phyloP scores from a whole-genome alignment of 1,284 basidiomycete species.

The Ustilago cynodontis region DNA sequence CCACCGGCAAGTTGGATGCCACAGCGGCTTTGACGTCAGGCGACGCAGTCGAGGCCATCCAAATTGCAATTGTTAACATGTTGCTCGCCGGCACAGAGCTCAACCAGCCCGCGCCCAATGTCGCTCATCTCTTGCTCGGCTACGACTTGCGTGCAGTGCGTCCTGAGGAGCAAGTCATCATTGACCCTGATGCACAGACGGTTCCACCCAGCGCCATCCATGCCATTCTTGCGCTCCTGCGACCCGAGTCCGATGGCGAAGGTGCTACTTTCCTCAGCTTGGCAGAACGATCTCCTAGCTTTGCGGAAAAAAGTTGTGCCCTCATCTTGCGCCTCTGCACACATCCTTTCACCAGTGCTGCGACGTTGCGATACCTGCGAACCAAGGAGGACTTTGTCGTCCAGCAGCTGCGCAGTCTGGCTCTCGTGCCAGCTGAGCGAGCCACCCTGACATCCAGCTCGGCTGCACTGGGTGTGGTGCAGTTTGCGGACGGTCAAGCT shows the following conservation, averaged over 20 bases:
- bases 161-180: conserved; percentile 72
- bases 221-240: conserved; percentile 75
- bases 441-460: conserved; percentile 27
- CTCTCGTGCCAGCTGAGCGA: conserved; percentile 69
- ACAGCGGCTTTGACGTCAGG: conserved; percentile 66
- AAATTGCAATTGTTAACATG: conserved; percentile 85
- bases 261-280: conserved; percentile 43
- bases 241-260: conserved; percentile 35
- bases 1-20: conserved; percentile 70
- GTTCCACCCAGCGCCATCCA: conserved; percentile 75
- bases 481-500: conserved; percentile 79
- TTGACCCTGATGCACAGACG: conserved; percentile 72
- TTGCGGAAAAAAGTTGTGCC: conserved; percentile 88
- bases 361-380: conserved; percentile 87
- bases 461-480: conserved; percentile 76
- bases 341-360: conserved; percentile 84
- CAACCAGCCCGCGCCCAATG: conserved; percentile 80
- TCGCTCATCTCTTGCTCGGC: conserved; percentile 87
- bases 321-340: conserved; percentile 88
- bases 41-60: conserved; percentile 76
- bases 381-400: conserved; percentile 90
- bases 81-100: conserved; percentile 82
- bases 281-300: conserved; percentile 73
- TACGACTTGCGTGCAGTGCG: conserved; percentile 76
- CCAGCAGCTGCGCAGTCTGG: conserved; percentile 81